A percentile compares a stretch with the other conserved stretches of the same genome.
phyloP scores from a whole-genome alignment of 495 filamentous ascomycete genomes.

The Trichoderma parareesei region DNA sequence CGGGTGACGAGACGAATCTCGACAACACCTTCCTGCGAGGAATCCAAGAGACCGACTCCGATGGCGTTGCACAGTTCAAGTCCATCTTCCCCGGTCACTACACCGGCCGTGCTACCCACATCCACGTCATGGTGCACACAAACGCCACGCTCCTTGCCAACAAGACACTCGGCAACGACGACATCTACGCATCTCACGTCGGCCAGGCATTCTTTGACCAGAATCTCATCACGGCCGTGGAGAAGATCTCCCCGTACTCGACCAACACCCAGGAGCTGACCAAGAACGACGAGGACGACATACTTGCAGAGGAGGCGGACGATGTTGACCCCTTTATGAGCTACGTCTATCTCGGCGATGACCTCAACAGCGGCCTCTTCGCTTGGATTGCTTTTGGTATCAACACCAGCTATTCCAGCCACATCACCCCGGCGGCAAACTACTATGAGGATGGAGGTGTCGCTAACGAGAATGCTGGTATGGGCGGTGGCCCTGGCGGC shows the following conservation, averaged over 20 bases:
- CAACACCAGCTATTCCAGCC: constrained; percentile 23
- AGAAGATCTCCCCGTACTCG: constrained; percentile 36
- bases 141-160: background rate
- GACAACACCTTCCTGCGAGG: constrained; percentile 44
- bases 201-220: constrained; percentile 50
- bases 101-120: constrained; percentile 39
- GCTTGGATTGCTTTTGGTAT: constrained; percentile 49
- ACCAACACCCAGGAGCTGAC: constrained; percentile 44
- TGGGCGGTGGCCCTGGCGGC: no score
- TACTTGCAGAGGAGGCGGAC: constrained; percentile 33
- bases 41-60: constrained; percentile 37
- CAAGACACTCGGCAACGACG: constrained; percentile 16
- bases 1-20: constrained; percentile 17
- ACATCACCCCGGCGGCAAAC: no score
- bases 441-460: no score
- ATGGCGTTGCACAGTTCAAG: constrained; percentile 45
- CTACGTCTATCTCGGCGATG: constrained; percentile 47
- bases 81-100: constrained; percentile 50
- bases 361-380: constrained; percentile 45
- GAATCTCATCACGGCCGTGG: constrained; percentile 35
- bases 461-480: no score
- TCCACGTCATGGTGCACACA: constrained; percentile 21
- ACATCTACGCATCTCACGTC: constrained; percentile 31
- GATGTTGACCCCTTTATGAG: constrained; percentile 45
- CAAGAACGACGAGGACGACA: constrained; percentile 39